phyloP scores from a whole-genome alignment of 345 rosid genomes.

The Hibiscus tridactylites region DNA sequence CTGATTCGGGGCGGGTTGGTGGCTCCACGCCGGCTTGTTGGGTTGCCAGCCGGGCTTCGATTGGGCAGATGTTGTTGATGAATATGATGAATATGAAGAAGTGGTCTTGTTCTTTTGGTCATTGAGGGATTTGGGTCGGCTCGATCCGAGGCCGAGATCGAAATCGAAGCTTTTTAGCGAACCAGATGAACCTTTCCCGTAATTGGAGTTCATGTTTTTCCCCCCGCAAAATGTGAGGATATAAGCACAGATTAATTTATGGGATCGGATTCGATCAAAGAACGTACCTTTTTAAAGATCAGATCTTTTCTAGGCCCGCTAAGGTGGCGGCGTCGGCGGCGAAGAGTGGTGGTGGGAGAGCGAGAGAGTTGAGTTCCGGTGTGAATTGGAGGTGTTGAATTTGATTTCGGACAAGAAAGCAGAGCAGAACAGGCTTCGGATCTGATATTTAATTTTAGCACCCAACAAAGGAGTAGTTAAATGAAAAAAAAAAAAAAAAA shows the following conservation, averaged over 20 bases:
- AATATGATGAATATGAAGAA: constrained; percentile 38
- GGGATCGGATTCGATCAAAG: constrained; percentile 1
- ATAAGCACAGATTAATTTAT: not conserved
- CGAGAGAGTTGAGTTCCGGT: not conserved
- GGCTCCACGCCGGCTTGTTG: constrained; percentile 78
- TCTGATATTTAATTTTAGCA: not conserved
- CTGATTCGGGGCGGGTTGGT: constrained; percentile 60
- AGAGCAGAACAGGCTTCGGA: not conserved
- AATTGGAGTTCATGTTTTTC: constrained; percentile 27
- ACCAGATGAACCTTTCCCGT: constrained; percentile 52
- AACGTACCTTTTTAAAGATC: constrained; percentile 13
- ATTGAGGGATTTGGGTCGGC: constrained; percentile 51
- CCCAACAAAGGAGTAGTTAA: not conserved
- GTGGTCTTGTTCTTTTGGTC: constrained; percentile 57
- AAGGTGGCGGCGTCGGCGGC: not conserved
- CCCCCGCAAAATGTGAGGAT: not conserved
- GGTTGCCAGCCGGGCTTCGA: constrained; percentile 69
- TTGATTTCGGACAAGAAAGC: not conserved
- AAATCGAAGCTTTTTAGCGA: constrained; percentile 49
- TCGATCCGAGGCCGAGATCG: constrained; percentile 74
- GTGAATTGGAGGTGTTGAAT: not conserved
- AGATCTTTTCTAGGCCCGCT: not conserved
- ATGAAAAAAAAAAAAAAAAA: not conserved
- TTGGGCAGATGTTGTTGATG: constrained; percentile 41
- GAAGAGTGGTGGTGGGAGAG: not conserved